Percentiles rank a stretch among this genome's conserved stretches.
These are phyloP conservation scores for Aspergillus bridgeri DNA, from an alignment of 495 filamentous ascomycete genomes.

Conservation along the genomic window DNA sequence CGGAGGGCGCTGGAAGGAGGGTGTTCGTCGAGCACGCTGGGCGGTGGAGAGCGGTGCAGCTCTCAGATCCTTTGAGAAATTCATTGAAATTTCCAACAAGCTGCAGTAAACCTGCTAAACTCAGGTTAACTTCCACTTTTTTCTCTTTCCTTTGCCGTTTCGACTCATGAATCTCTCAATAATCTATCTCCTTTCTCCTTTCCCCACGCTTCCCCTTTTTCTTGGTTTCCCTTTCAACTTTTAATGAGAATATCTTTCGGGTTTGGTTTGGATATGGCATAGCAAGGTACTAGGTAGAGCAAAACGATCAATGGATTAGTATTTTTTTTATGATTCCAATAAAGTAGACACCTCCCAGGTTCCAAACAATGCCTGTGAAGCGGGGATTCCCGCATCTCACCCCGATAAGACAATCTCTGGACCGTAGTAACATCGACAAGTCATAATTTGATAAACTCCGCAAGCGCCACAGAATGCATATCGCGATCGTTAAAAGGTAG, in stretches of 20 bases:
- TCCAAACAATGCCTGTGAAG: not conserved
- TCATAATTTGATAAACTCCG: constrained; percentile 17
- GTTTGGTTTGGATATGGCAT: constrained; percentile 2
- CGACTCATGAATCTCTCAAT: not conserved
- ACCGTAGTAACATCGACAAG: not conserved
- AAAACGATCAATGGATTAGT: constrained; percentile 5
- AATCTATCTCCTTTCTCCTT: not conserved
- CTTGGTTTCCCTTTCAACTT: no score
- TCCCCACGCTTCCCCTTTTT: no score
- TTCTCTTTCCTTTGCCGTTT: constrained; percentile 9
- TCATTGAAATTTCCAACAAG: constrained; percentile 60
- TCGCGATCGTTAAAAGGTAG: constrained; percentile 11
- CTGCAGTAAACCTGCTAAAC: constrained; percentile 17
- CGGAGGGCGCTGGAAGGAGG: constrained; percentile 88
- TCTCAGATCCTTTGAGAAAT: constrained; percentile 65
- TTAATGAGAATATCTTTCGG: not conserved
- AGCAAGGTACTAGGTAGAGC: constrained; percentile 6
- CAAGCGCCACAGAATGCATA: constrained; percentile 28
- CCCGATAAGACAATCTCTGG: not conserved
- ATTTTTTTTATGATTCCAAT: not conserved
- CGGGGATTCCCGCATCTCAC: not conserved
- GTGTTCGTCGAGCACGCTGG: constrained; percentile 78
- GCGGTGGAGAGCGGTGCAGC: constrained; percentile 78
- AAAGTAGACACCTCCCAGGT: not conserved
- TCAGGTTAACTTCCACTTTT: constrained; percentile 6